Evolutionary conservation across 257 asterid species (phyloP).

Genomic region (Cordia subcordata): DNA sequence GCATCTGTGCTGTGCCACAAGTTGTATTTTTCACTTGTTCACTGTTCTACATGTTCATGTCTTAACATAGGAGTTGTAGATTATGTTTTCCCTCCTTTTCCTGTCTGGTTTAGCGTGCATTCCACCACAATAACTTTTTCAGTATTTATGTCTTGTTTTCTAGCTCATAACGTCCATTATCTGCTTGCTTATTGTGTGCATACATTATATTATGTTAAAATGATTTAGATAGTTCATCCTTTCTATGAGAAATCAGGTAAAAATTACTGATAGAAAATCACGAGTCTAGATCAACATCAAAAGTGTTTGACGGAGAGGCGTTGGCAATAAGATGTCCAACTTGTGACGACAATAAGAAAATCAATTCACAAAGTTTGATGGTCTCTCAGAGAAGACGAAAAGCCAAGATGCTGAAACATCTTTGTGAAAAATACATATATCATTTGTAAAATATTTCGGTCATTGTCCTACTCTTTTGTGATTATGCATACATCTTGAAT

Average conservation of each 20-base stretch:
- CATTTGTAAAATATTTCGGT: too few relatives aligned
- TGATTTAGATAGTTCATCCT: too few relatives aligned
- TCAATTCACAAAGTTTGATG: neutral
- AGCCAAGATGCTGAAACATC: neutral
- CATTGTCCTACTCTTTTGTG: too few relatives aligned
- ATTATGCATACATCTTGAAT: too few relatives aligned
- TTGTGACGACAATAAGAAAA: neutral
- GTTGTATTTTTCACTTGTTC: neutral
- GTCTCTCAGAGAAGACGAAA: neutral
- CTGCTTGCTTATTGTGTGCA: neutral
- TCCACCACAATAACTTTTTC: neutral
- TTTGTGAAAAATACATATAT: neutral
- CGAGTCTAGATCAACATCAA: too few relatives aligned
- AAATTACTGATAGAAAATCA: too few relatives aligned
- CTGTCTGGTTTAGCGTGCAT: neutral
- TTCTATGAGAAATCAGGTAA: too few relatives aligned
- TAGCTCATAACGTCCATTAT: neutral
- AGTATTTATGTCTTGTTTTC: too few relatives aligned
- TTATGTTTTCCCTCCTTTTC: neutral
- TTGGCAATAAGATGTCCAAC: too few relatives aligned
- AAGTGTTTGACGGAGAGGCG: neutral
- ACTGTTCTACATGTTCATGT: neutral
- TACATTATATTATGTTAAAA: too few relatives aligned
- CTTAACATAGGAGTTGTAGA: neutral
- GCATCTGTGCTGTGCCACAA: conserved; percentile 1